Evolutionary conservation across 495 filamentous ascomycete species (phyloP).

Genomic region (Sphaerosporella brunnea): DNA sequence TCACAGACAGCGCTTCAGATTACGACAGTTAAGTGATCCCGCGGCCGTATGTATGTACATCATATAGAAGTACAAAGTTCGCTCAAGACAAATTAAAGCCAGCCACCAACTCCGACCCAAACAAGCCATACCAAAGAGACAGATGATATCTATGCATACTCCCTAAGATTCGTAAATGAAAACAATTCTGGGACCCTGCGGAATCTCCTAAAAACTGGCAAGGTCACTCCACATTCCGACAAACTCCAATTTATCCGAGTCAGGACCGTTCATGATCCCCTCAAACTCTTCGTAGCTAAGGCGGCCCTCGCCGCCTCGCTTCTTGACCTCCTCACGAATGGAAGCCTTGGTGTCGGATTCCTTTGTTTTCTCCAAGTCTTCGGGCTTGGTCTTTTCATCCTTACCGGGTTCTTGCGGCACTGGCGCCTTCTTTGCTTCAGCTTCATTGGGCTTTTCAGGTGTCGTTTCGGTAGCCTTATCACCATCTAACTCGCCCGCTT

Average conservation of each 20-base stretch:
- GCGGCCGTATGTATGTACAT: too few species aligned
- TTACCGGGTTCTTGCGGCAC: background rate
- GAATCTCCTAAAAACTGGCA: conserved; percentile 39
- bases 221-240: conserved; percentile 76
- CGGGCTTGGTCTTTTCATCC: conserved; percentile 26
- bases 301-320: conserved; percentile 54
- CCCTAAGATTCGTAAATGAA: too few species aligned
- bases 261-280: conserved; percentile 43
- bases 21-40: too few species aligned
- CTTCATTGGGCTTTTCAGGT: background rate
- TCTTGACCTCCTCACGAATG: conserved; percentile 45
- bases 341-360: conserved; percentile 7
- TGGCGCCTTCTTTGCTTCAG: background rate
- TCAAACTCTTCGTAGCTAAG: conserved; percentile 59
- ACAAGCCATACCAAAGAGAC: too few species aligned
- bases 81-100: too few species aligned
- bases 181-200: too few species aligned
- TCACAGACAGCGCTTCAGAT: too few species aligned
- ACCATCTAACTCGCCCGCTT: conserved; percentile 28
- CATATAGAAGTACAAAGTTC: too few species aligned
- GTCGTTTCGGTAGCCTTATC: background rate
- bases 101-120: too few species aligned
- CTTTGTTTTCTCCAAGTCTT: conserved; percentile 7
- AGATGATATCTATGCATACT: too few species aligned
- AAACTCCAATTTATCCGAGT: conserved; percentile 45